phyloP scores from a whole-genome alignment of 331 rosid species.

The Pyrus hybrid region DNA sequence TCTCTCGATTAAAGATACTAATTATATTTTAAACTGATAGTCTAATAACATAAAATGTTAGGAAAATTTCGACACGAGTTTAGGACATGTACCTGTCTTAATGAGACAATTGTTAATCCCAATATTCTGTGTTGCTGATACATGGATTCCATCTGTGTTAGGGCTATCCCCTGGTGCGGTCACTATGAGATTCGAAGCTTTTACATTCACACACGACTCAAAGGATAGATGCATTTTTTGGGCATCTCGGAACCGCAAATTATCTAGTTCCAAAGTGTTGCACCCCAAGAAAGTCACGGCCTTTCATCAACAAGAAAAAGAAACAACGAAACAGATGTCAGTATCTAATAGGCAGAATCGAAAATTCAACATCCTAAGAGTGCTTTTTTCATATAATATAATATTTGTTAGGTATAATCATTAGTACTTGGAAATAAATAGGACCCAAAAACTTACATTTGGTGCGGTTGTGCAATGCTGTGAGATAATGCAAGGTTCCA shows the following conservation, averaged over 20 bases:
- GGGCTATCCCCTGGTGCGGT: constrained; percentile 73
- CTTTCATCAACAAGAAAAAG: constrained; percentile 20
- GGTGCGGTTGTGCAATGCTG: constrained; percentile 76
- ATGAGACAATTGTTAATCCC: constrained; percentile 41
- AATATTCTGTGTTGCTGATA: constrained; percentile 47
- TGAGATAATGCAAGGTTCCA: constrained; percentile 8
- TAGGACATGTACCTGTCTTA: constrained; percentile 41
- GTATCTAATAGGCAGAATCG: not conserved
- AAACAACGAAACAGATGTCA: not conserved
- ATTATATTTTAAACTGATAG: too few relatives aligned
- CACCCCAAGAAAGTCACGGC: constrained; percentile 66
- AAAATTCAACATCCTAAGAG: not conserved
- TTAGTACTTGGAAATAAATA: not conserved
- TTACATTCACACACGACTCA: constrained; percentile 37
- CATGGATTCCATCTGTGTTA: constrained; percentile 90
- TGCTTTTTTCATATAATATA: not conserved
- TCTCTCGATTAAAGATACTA: too few relatives aligned
- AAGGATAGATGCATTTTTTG: constrained; percentile 73
- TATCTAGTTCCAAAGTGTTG: constrained; percentile 40
- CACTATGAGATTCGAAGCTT: constrained; percentile 36
- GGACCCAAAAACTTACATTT: constrained; percentile 39
- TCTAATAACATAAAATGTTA: too few relatives aligned
- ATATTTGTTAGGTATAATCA: not conserved
- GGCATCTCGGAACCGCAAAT: constrained; percentile 44
- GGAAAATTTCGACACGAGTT: not conserved